phyloP scores from a whole-genome alignment of 495 filamentous ascomycete species.

The Aspergillus sclerotiicarbonarius region DNA sequence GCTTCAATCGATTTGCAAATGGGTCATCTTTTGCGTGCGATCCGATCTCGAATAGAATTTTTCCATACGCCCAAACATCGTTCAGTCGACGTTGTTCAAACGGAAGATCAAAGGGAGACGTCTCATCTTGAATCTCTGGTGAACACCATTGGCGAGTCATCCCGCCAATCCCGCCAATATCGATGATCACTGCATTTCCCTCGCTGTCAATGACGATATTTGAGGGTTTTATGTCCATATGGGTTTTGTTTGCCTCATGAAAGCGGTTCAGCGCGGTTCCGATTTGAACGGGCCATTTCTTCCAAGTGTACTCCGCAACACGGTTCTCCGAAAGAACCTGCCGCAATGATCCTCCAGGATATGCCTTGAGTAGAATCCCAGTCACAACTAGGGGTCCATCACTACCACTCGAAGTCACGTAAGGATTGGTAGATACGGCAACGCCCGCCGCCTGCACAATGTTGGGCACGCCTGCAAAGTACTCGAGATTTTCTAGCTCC shows the following conservation, averaged over 20 bases:
- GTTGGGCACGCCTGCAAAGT: constrained; percentile 15
- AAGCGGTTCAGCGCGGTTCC: constrained; percentile 19
- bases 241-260: constrained; percentile 27
- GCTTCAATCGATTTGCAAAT: constrained; percentile 11
- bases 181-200: constrained; percentile 30
- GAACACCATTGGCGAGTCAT: constrained; percentile 26
- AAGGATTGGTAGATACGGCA: constrained; percentile 20
- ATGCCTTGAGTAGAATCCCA: constrained; percentile 20
- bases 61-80: constrained; percentile 25
- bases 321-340: constrained; percentile 14
- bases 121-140: constrained; percentile 21
- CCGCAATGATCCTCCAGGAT: constrained; percentile 22
- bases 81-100: constrained; percentile 17
- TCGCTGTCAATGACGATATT: constrained; percentile 30
- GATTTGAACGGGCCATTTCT: constrained; percentile 31
- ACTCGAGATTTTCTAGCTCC: constrained; percentile 23
- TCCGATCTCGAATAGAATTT: constrained; percentile 17
- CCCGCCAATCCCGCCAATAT: constrained; percentile 33
- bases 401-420: constrained; percentile 14
- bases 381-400: constrained; percentile 15
- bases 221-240: constrained; percentile 36
- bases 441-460: constrained; percentile 24
- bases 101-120: constrained; percentile 18
- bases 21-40: constrained; percentile 11
- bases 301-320: constrained; percentile 16